phyloP scores from a whole-genome alignment of 768 basidiomycete species.

The Chalciporus chontae region DNA sequence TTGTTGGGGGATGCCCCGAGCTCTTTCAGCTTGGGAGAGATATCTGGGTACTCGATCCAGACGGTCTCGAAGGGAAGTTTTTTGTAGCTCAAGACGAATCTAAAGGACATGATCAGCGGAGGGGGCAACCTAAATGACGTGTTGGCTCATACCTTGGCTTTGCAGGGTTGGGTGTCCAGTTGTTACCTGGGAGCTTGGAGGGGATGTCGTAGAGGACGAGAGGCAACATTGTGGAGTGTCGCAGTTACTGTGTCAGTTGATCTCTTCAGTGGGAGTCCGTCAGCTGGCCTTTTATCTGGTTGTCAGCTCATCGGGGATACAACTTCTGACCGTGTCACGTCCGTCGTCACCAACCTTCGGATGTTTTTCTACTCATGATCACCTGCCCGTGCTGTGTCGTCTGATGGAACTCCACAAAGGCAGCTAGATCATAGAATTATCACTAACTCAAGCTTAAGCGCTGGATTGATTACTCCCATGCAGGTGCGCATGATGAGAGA shows the following conservation, averaged over 20 bases:
- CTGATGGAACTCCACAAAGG: too few species aligned
- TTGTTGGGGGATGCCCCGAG: slow-evolving; percentile 25
- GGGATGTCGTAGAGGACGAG: slow-evolving; percentile 38
- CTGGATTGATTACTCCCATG: too few species aligned
- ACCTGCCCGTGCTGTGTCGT: not conserved
- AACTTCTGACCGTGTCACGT: not conserved
- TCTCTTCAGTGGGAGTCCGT: not conserved
- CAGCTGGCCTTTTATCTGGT: slow-evolving; percentile 3
- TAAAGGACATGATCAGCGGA: slow-evolving; percentile 2
- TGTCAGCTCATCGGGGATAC: not conserved
- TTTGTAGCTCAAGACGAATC: slow-evolving; percentile 32
- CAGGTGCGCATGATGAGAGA: too few species aligned
- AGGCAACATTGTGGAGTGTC: slow-evolving; percentile 16
- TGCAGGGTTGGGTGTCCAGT: slow-evolving; percentile 37
- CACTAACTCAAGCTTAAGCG: too few species aligned
- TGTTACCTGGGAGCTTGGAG: slow-evolving; percentile 26
- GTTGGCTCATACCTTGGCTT: slow-evolving; percentile 31
- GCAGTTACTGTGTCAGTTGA: not conserved
- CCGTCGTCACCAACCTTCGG: not conserved
- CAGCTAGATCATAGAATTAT: too few species aligned
- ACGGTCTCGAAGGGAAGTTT: slow-evolving; percentile 31
- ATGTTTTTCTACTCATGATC: not conserved
- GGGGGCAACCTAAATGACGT: not conserved
- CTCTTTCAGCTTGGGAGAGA: slow-evolving; percentile 21
- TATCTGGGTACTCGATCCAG: slow-evolving; percentile 35